Conservation (phyloP, 2,329 filamentous ascomycete genomes). For the Aspergillus ochraceoroseus region DNA sequence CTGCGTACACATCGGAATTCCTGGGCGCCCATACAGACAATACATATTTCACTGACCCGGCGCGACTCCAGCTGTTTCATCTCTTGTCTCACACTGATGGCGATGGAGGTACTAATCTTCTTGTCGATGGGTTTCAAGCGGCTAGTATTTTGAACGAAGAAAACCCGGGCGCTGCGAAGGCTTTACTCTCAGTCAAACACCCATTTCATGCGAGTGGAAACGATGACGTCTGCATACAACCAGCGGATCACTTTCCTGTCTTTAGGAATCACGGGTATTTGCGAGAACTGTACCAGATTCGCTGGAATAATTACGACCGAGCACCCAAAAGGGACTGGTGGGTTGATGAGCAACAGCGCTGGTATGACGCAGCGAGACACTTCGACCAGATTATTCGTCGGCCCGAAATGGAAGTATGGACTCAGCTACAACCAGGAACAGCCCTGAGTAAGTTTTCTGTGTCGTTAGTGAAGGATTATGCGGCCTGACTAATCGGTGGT, state of each 20-base stretch:
- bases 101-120: conserved; percentile 67
- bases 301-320: conserved; percentile 93
- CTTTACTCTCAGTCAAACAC: conserved; percentile 55
- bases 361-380: conserved; percentile 75
- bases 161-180: conserved; percentile 53
- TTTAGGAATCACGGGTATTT: conserved; percentile 55
- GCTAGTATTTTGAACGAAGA: conserved; percentile 56
- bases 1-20: conserved; percentile 81
- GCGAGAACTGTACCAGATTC: conserved; percentile 56
- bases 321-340: conserved; percentile 59
- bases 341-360: conserved; percentile 51
- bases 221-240: conserved; percentile 71
- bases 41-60: conserved; percentile 91
- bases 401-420: conserved; percentile 66
- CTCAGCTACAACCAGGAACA: conserved; percentile 72
- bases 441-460: conserved; percentile 59
- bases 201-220: conserved; percentile 85
- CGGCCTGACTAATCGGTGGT: conserved; percentile 14
- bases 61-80: conserved; percentile 88
- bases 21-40: conserved; percentile 87
- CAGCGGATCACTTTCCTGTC: conserved; percentile 65
- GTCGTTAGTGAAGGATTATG: not conserved
- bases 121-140: conserved; percentile 81
- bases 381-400: conserved; percentile 67
- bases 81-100: conserved; percentile 68